These are phyloP conservation scores for Saccharomyces mikatae DNA, from an alignment of 805 yeast genomes.

Conservation along the genomic window DNA sequence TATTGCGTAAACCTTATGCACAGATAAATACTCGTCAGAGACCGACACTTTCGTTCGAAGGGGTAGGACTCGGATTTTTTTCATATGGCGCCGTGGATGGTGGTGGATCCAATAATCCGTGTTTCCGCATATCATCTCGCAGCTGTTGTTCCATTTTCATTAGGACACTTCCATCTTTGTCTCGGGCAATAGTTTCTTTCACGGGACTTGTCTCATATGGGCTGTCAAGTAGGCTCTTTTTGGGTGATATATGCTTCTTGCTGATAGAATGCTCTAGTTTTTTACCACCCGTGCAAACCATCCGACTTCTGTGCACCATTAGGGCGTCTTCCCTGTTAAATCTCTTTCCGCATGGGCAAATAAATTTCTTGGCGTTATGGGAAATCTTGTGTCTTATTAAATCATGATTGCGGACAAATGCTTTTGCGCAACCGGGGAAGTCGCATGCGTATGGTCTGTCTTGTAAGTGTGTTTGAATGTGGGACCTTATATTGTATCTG, in stretches of 20 bases:
- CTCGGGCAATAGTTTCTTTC: slow-evolving; percentile 7
- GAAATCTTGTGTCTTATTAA: slow-evolving; percentile 81
- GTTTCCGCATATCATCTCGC: not conserved
- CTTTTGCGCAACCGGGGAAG: slow-evolving; percentile 56
- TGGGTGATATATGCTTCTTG: slow-evolving; percentile 21
- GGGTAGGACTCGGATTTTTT: not conserved
- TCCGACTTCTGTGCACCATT: slow-evolving; percentile 67
- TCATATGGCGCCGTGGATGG: not conserved
- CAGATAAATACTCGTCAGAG: not conserved
- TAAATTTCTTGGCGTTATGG: slow-evolving; percentile 62
- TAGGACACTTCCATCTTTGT: slow-evolving; percentile 4
- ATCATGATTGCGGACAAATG: slow-evolving; percentile 94
- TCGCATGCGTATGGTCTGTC: slow-evolving; percentile 86
- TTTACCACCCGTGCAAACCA: slow-evolving; percentile 70
- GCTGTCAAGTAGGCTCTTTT: not conserved
- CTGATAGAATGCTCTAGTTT: slow-evolving; percentile 21
- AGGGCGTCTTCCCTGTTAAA: slow-evolving; percentile 85
- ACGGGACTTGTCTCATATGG: slow-evolving; percentile 9
- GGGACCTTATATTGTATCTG: slow-evolving; percentile 86
- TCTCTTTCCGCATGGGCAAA: slow-evolving; percentile 81
- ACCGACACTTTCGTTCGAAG: not conserved
- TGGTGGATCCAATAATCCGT: not conserved
- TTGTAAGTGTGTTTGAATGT: slow-evolving; percentile 90
- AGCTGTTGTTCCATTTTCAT: slow-evolving; percentile 9
- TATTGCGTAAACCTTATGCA: not conserved